A percentile compares a stretch with the other conserved stretches of the same genome.
Evolutionary conservation across 345 rosid genomes (phyloP).

Genomic region (Raphanus sativus): DNA sequence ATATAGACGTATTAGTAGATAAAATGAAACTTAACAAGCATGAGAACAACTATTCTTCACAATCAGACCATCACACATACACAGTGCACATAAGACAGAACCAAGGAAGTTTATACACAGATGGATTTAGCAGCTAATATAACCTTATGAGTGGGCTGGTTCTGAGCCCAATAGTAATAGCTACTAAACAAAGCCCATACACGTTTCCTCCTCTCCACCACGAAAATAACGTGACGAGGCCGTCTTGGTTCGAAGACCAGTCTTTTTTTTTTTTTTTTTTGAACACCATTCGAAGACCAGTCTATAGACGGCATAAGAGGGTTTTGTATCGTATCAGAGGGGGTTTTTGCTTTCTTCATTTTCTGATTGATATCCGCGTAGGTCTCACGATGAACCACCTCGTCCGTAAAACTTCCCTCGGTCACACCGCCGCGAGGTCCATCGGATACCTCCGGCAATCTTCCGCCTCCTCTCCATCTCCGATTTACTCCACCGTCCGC

Average conservation of each 20-base stretch:
- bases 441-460: slow-evolving; percentile 32
- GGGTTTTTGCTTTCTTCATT: slow-evolving; percentile 6
- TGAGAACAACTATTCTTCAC: no score
- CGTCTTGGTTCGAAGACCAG: not conserved
- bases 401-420: slow-evolving; percentile 23
- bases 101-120: no score
- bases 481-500: slow-evolving; percentile 32
- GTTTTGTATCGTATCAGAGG: slow-evolving; percentile 18
- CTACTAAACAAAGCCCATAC: not conserved
- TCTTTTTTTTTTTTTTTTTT: no score
- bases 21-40: no score
- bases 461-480: slow-evolving; percentile 21
- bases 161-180: slow-evolving; percentile 8
- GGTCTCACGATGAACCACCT: slow-evolving; percentile 30
- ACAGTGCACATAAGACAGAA: no score
- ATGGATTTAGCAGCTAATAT: not conserved
- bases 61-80: no score
- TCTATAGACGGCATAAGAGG: not conserved
- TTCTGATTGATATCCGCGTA: not conserved
- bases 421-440: slow-evolving; percentile 28
- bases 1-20: no score
- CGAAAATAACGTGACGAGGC: not conserved
- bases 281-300: no score
- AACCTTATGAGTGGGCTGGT: not conserved
- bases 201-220: slow-evolving; percentile 2